Conservation (phyloP, 305 asterid genomes). For the Ajuga reptans region DNA sequence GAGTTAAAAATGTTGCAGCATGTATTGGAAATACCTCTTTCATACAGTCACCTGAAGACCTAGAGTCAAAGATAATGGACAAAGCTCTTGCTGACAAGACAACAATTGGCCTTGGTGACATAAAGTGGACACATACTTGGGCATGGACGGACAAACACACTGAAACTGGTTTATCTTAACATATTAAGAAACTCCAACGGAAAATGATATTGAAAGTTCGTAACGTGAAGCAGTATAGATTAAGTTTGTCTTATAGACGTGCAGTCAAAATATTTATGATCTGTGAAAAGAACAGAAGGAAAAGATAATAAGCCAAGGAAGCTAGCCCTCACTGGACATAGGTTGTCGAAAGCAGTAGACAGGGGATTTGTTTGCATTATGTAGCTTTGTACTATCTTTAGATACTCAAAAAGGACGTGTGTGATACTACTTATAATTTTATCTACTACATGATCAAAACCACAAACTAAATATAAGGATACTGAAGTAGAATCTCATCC, state of each 20-base stretch:
- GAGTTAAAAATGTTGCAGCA: background rate
- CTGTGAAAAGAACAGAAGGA: background rate
- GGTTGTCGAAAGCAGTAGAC: constrained; percentile 11
- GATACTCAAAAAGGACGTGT: constrained; percentile 8
- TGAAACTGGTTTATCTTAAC: background rate
- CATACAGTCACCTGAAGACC: constrained; percentile 10
- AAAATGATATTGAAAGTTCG: background rate
- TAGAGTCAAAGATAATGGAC: background rate
- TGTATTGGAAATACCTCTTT: background rate
- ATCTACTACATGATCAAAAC: constrained; percentile 2
- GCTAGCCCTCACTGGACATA: background rate
- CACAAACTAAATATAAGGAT: constrained; percentile 45
- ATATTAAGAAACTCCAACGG: background rate
- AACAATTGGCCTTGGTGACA: background rate
- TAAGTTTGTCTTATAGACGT: background rate
- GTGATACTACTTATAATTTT: background rate
- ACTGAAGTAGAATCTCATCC: constrained; percentile 93
- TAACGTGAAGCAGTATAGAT: background rate
- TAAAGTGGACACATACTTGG: background rate
- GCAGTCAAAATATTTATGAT: background rate
- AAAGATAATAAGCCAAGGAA: background rate
- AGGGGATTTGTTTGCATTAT: background rate
- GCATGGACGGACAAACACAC: background rate
- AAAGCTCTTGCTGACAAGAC: constrained; percentile 10
- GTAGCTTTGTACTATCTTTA: background rate